Base-by-base conservation (phyloP, 2,329 filamentous ascomycete genomes). In the Colletotrichum euphorbiae region DNA sequence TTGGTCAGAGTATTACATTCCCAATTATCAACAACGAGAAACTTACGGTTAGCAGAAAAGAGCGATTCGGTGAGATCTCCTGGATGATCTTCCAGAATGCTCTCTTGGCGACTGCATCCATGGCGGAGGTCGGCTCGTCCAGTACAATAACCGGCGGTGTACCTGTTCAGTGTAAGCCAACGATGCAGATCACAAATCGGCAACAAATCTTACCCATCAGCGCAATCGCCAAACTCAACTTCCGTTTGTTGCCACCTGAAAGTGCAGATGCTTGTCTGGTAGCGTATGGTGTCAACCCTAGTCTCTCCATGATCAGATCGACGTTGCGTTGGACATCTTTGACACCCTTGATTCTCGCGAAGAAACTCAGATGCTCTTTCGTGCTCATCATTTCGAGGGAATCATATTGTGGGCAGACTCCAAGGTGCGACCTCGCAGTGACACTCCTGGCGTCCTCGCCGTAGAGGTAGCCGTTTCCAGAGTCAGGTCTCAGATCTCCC, bases 301-400 rank as follows among this genome's bases (percentile, higher is more conserved):
- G 90, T 1, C 90, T 89, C 17, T 83, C 78, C 64, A 93, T 84
- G 19, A 93, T 87, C 56, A 87, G 85, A 1, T 83, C 77, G 7
- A 93, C 90, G 71, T 93, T 92, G 69, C 87, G 81, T 12, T 86
- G 79, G 2, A 90, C 80, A 70, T 91, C 82, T 1, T 81, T 73
- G 2, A 94, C 88, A 6, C 91, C 91, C 13, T 92, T 86, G 33
- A 91, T 87, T 17, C 87, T 85, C 3, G 91, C 91, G 74, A 94
- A 94, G 79, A 94, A 93, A 48, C 81, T 77, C 0, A 94, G 82
- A 71, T 94, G 91, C 74, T 94, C 90, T 1, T 85, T 79, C 0
- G 92, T 90, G 0, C 91, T 93, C 85, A 94, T 90, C 43, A 89
- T 84, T 75, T 94, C 92, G 77, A 93, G 89, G 3, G 91, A 91